Evolutionary conservation across 164 flowering plant genomes (phyloP).

Genomic region (Euptelea pleiosperma): DNA sequence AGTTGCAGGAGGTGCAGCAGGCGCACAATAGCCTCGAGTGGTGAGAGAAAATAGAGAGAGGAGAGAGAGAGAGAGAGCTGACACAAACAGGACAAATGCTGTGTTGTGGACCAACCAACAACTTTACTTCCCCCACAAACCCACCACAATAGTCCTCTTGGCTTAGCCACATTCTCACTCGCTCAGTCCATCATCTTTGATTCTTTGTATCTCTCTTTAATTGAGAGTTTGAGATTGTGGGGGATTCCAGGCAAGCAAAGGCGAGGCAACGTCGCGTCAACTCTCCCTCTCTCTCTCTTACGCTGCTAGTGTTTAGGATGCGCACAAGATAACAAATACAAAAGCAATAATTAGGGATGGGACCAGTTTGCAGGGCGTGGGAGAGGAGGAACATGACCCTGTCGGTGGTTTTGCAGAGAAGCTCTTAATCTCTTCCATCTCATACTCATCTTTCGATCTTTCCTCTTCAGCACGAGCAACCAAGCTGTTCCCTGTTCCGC

Average conservation of each 20-base stretch:
- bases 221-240: too few species aligned
- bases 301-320: background rate
- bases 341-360: constrained; percentile 29
- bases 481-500: constrained; percentile 24
- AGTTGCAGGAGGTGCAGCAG: constrained; percentile 26
- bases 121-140: constrained; percentile 20
- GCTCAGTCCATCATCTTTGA: background rate
- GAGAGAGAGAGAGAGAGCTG: constrained; percentile 16
- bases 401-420: constrained; percentile 48
- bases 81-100: constrained; percentile 19
- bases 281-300: background rate
- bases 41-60: constrained; percentile 17
- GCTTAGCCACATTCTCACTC: too few species aligned
- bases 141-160: constrained; percentile 4
- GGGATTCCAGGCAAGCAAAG: too few species aligned
- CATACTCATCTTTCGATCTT: background rate
- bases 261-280: constrained; percentile 8
- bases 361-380: constrained; percentile 52
- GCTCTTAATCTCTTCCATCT: constrained; percentile 18
- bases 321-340: constrained; percentile 8
- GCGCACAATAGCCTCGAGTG: constrained; percentile 24
- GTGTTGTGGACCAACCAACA: constrained; percentile 32
- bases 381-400: constrained; percentile 55
- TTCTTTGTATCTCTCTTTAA: background rate
- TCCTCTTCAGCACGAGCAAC: constrained; percentile 18